phyloP scores from a whole-genome alignment of 2,329 filamentous ascomycete species.

The Colletotrichum sublineola region DNA sequence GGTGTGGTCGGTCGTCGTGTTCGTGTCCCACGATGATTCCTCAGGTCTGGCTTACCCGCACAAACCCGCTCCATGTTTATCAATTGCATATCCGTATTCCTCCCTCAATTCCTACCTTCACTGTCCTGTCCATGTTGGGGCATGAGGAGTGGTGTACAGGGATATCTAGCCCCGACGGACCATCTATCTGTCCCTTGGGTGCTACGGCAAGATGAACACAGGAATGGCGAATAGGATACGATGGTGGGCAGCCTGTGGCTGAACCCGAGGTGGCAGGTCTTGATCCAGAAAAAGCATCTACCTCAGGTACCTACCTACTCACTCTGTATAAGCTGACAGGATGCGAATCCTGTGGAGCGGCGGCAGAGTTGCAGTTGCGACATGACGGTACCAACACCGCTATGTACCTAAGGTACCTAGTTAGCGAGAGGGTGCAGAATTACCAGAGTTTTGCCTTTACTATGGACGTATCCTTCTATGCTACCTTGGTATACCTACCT shows the following conservation, averaged over 20 bases:
- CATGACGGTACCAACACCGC: neutral
- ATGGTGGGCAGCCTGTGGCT: slow-evolving; percentile 19
- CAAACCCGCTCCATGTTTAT: slow-evolving; percentile 14
- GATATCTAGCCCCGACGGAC: slow-evolving; percentile 15
- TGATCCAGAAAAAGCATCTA: slow-evolving; percentile 10
- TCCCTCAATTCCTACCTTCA: neutral
- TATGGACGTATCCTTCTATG: neutral
- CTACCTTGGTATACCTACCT: too few species aligned
- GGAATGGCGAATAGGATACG: slow-evolving; percentile 14
- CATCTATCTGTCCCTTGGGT: slow-evolving; percentile 16
- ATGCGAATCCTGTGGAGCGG: slow-evolving; percentile 35
- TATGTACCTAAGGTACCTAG: neutral
- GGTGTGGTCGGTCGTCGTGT: neutral
- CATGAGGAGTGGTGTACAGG: neutral
- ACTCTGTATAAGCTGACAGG: slow-evolving; percentile 34
- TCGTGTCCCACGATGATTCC: slow-evolving; percentile 29
- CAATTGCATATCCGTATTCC: neutral
- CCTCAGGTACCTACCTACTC: too few species aligned
- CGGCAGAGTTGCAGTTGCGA: slow-evolving; percentile 33
- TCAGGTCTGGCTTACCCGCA: slow-evolving; percentile 3
- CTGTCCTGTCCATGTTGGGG: neutral
- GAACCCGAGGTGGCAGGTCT: slow-evolving; percentile 14
- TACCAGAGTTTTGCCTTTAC: neutral
- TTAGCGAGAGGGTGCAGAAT: slow-evolving; percentile 1
- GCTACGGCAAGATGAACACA: slow-evolving; percentile 19